Evolutionary conservation across 331 rosid species (phyloP), one percentile per base, ranked within the genome.

Genomic region (Malus hybrid): DNA sequence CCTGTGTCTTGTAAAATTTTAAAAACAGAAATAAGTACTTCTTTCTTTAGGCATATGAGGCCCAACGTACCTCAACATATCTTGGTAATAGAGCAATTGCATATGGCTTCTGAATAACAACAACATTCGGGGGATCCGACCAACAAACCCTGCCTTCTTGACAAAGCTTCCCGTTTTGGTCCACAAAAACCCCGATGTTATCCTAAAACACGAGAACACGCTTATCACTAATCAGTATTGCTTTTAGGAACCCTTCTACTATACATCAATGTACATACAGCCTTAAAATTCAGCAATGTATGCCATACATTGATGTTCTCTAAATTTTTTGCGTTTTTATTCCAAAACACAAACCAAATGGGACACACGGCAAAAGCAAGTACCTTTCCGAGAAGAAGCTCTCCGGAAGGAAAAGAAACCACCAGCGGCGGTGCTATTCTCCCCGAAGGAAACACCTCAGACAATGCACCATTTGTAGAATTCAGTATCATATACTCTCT

Each of bases 341-440:
- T 67, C 71, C 34, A 22, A 74, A 31, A 66, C 34, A 15, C 73
- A 18, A 12, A 34, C 24, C 76, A 59, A 69, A 73, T 33, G 20
- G 64, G 31, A n/a, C 65, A 28, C 22, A 6, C 76, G 76, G 56
- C 9, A 60, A 52, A 32, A 6, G 22, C 67, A 4, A 78, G 73
- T 80, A 95, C 99, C 98, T 95, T 95, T 55, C 98, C 97, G 27
- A 95, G 98, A 78, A 95, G 99, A 82, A 95, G 93, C 75, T 95
- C 96, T 20, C 99, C 99, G 0, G 98, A 88, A 27, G 97, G 97
- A 52, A 95, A 84, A 50, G 99, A 87, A 20, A 90, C 89, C 6
- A 92, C 98, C 76, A 95, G 73, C 27, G 99, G 99, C 2, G 99
- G 93, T 1, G 98, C 98, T 1, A 95, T 76, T 77, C 99, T 89